Evolutionary conservation across 345 rosid genomes (phyloP).

Genomic region (Linum usitatissimum): DNA sequence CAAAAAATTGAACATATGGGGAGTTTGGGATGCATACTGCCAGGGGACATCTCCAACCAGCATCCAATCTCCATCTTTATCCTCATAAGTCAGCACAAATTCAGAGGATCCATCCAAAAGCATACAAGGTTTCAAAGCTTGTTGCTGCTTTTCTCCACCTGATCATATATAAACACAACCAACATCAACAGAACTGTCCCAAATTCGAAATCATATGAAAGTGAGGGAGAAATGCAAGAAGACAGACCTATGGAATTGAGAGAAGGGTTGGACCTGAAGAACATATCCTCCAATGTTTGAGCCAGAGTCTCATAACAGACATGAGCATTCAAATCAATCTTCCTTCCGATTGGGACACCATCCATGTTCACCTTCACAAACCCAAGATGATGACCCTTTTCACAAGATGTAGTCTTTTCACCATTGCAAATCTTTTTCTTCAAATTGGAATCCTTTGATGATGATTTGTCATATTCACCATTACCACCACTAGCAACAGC

Average conservation of each 20-base stretch:
- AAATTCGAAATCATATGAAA: neutral
- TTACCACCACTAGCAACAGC: no score
- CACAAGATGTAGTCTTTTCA: slow-evolving; percentile 9
- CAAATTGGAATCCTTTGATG: slow-evolving; percentile 23
- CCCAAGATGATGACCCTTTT: slow-evolving; percentile 42
- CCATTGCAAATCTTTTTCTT: slow-evolving; percentile 37
- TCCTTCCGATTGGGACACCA: neutral
- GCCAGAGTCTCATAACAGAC: slow-evolving; percentile 16
- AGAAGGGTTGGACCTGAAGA: slow-evolving; percentile 13
- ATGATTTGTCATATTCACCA: slow-evolving; percentile 36
- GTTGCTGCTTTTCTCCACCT: slow-evolving; percentile 30
- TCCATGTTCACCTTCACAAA: slow-evolving; percentile 10
- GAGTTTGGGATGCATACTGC: neutral
- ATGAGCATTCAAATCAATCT: slow-evolving; percentile 1
- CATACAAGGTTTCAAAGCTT: slow-evolving; percentile 18
- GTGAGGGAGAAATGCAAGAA: neutral
- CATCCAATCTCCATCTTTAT: slow-evolving; percentile 1
- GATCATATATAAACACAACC: slow-evolving; percentile 1
- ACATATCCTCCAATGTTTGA: slow-evolving; percentile 21
- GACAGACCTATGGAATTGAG: slow-evolving; percentile 10
- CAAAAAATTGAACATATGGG: neutral
- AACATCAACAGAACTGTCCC: neutral
- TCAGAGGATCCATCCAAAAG: slow-evolving; percentile 23
- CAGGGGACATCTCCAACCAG: neutral
- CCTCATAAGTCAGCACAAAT: slow-evolving; percentile 7